Percentiles rank a stretch among this genome's conserved stretches.
Conservation (phyloP, 306 rosid species). For the Cucumis cinereus region DNA sequence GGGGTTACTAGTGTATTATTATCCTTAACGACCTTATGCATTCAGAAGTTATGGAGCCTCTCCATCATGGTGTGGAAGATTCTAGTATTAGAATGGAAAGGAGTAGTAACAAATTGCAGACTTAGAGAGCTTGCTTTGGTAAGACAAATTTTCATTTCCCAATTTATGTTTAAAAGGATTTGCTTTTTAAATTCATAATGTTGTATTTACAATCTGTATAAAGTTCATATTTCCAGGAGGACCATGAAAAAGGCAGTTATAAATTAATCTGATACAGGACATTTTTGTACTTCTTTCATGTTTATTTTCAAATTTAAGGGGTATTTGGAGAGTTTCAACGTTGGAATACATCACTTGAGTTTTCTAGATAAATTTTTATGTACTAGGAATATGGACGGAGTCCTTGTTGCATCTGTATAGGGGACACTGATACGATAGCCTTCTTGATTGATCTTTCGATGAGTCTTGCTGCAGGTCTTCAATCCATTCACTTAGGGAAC, state of each 20-base stretch:
- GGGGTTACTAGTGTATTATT: neutral
- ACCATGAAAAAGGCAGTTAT: neutral
- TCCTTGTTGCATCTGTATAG: neutral
- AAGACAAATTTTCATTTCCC: neutral
- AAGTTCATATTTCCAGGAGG: neutral
- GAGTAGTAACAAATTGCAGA: neutral
- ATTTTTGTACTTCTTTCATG: neutral
- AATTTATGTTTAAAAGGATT: neutral
- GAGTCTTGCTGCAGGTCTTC: conserved; percentile 6
- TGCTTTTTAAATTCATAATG: neutral
- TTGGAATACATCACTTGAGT: neutral
- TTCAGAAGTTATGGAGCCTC: neutral
- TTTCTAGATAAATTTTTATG: neutral
- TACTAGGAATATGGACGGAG: neutral
- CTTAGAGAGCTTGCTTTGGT: neutral
- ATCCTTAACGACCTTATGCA: neutral
- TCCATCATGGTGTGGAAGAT: neutral
- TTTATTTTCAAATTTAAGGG: neutral
- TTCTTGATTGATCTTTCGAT: neutral
- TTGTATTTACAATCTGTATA: neutral
- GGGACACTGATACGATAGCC: neutral
- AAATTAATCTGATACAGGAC: neutral
- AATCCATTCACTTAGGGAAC: neutral
- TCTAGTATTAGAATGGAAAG: neutral
- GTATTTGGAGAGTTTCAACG: neutral